These are phyloP conservation scores for Yamadazyma membranifaciens DNA, from an alignment of 1,139 yeast genomes.

Conservation along the genomic window DNA sequence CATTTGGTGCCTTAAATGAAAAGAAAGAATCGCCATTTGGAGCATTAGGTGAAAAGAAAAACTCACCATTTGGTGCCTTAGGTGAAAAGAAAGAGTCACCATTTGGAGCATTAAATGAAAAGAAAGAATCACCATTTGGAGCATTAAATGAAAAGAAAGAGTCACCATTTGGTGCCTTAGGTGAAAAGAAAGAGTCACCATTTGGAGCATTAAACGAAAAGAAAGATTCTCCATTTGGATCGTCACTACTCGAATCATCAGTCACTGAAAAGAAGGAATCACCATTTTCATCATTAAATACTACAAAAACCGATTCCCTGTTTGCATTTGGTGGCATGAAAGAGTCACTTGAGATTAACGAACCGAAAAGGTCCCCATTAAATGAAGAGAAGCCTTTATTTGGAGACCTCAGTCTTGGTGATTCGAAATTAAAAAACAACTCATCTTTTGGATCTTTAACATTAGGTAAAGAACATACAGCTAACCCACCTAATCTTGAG, in stretches of 20 bases:
- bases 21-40: slow-evolving; percentile 6
- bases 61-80: slow-evolving; percentile 13
- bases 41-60: slow-evolving; percentile 4
- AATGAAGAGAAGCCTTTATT: slow-evolving; percentile 3
- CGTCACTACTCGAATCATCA: neutral
- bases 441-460: neutral
- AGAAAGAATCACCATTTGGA: neutral
- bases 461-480: neutral
- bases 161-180: slow-evolving; percentile 4
- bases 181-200: slow-evolving; percentile 7
- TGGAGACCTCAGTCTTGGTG: slow-evolving; percentile 4
- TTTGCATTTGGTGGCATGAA: slow-evolving; percentile 3
- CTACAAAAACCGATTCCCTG: slow-evolving; percentile 1
- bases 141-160: slow-evolving; percentile 2
- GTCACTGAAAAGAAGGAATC: slow-evolving; percentile 4
- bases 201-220: slow-evolving; percentile 4
- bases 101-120: slow-evolving; percentile 1
- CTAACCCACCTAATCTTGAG: neutral
- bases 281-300: slow-evolving; percentile 3
- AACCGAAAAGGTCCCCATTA: slow-evolving; percentile 1
- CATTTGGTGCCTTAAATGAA: slow-evolving; percentile 7
- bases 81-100: slow-evolving; percentile 7
- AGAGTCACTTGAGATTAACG: slow-evolving; percentile 8
- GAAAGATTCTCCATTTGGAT: slow-evolving; percentile 4
- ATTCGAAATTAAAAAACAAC: neutral